These are phyloP conservation scores for Tagetes patula DNA, from an alignment of 129 eudicot species.

Conservation along the genomic window DNA sequence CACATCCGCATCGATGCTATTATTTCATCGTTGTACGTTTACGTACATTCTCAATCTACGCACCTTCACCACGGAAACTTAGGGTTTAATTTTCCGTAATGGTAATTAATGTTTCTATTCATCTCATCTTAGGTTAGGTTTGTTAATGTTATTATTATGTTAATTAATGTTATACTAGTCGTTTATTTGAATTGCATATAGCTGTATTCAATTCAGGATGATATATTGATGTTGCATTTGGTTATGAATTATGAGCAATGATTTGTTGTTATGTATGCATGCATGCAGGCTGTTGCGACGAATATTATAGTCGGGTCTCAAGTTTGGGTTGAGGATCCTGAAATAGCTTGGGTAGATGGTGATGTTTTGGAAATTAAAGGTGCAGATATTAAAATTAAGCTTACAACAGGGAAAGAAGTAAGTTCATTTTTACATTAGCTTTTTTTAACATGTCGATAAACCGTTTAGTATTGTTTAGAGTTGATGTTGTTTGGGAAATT, in stretches of 20 bases:
- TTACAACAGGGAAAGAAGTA: conserved; percentile 67
- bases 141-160: too few relatives aligned
- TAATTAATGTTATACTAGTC: too few relatives aligned
- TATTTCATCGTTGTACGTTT: conserved; percentile 26
- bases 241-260: not conserved
- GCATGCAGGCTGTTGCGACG: conserved; percentile 51
- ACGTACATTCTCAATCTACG: conserved; percentile 26
- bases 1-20: not conserved
- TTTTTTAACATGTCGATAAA: not conserved
- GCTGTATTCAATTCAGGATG: too few relatives aligned
- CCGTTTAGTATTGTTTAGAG: not conserved
- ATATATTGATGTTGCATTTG: too few relatives aligned
- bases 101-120: conserved; percentile 17
- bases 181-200: too few relatives aligned
- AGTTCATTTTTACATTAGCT: conserved; percentile 27
- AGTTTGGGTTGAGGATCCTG: conserved; percentile 97
- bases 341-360: conserved; percentile 94
- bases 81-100: conserved; percentile 32
- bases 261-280: conserved; percentile 11
- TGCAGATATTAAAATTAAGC: conserved; percentile 53
- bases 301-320: conserved; percentile 72
- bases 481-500: not conserved
- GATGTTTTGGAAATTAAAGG: conserved; percentile 76
- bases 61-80: conserved; percentile 26
- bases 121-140: not conserved